Percentiles rank a stretch among this genome's conserved stretches.
phyloP scores from a whole-genome alignment of 495 filamentous ascomycete genomes.

The Gamarada debralockiae region DNA sequence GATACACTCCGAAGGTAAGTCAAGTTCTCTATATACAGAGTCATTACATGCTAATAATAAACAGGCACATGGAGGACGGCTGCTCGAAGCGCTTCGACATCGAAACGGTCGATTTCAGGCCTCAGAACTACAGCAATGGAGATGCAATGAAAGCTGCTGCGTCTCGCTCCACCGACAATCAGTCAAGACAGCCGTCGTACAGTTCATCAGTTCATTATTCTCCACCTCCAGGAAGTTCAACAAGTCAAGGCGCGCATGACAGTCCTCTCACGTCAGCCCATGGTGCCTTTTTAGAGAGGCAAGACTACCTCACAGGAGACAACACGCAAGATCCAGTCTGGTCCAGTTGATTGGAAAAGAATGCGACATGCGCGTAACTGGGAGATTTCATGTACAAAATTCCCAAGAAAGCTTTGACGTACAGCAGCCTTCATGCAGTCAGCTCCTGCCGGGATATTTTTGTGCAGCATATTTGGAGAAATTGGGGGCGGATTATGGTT shows the following conservation, averaged over 20 bases:
- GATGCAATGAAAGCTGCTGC: conserved; percentile 9
- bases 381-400: too few species aligned
- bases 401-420: too few species aligned
- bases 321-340: conserved; percentile 12
- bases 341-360: conserved; percentile 12
- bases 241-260: conserved; percentile 8
- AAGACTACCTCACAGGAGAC: conserved; percentile 16
- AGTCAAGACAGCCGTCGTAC: conserved; percentile 20
- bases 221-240: conserved; percentile 7
- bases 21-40: conserved; percentile 1
- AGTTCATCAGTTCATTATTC: conserved; percentile 18
- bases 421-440: too few species aligned
- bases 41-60: conserved; percentile 7
- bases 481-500: background rate
- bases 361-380: too few species aligned
- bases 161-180: conserved; percentile 6
- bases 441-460: too few species aligned
- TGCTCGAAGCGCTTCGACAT: conserved; percentile 68
- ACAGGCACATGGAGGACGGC: conserved; percentile 75
- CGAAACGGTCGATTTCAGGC: conserved; percentile 23
- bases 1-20: conserved; percentile 76
- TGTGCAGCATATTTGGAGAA: too few species aligned
- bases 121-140: conserved; percentile 11
- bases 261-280: conserved; percentile 19
- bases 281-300: conserved; percentile 17